Evolutionary conservation across 768 basidiomycete genomes (phyloP).

Genomic region (Leccinum subtestaceum): DNA sequence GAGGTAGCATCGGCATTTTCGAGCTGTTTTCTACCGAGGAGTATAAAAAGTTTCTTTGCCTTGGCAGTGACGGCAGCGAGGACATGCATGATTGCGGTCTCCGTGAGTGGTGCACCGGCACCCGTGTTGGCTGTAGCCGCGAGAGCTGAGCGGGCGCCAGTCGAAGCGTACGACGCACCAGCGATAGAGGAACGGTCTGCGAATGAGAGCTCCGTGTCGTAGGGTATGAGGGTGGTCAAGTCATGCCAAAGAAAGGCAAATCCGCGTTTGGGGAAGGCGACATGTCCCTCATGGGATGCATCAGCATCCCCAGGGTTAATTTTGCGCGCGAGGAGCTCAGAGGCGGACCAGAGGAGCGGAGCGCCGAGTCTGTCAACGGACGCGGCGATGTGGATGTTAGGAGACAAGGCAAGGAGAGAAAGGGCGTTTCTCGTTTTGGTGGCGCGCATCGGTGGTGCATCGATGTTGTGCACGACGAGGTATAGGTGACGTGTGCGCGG

Average conservation of each 20-base stretch:
- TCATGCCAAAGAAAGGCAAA: slow-evolving; percentile 88
- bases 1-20: slow-evolving; percentile 42
- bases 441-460: slow-evolving; percentile 66
- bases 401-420: slow-evolving; percentile 67
- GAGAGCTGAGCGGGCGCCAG: slow-evolving; percentile 27
- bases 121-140: slow-evolving; percentile 31
- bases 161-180: slow-evolving; percentile 42
- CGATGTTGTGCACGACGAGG: slow-evolving; percentile 87
- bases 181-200: slow-evolving; percentile 63
- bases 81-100: slow-evolving; percentile 77
- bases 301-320: slow-evolving; percentile 2
- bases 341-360: slow-evolving; percentile 78
- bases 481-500: slow-evolving; percentile 50
- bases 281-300: slow-evolving; percentile 1
- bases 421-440: slow-evolving; percentile 64
- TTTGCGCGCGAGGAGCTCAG: slow-evolving; percentile 60
- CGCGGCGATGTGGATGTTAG: slow-evolving; percentile 76
- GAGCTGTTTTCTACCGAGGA: slow-evolving; percentile 70
- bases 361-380: slow-evolving; percentile 88
- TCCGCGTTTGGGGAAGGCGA: slow-evolving; percentile 38
- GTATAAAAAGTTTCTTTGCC: slow-evolving; percentile 76
- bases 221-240: slow-evolving; percentile 78
- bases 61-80: slow-evolving; percentile 85
- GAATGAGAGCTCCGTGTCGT: slow-evolving; percentile 72
- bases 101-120: slow-evolving; percentile 50